Percentiles rank a stretch among this genome's conserved stretches.
These are phyloP conservation scores for Lichtheimia hyalospora DNA, from an alignment of 371 early-diverging fungal species.

Conservation along the genomic window DNA sequence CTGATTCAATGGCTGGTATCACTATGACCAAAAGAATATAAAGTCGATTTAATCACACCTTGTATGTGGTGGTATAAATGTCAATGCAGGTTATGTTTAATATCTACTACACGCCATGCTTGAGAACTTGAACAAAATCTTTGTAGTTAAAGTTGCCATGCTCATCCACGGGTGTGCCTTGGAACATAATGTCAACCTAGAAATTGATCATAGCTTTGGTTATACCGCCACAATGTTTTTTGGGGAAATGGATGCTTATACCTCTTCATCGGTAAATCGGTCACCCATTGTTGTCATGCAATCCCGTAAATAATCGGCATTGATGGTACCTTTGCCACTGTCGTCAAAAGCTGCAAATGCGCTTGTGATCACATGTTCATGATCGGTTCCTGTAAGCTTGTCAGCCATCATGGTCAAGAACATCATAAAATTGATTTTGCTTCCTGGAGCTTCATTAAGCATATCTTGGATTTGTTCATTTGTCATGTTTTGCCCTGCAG, in stretches of 20 bases:
- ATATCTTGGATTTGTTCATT: slow-evolving; percentile 85
- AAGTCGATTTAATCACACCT: too few species aligned
- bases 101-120: slow-evolving; percentile 82
- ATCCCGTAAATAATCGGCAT: slow-evolving; percentile 79
- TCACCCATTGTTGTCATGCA: slow-evolving; percentile 91
- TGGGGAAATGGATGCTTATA: slow-evolving; percentile 18
- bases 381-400: slow-evolving; percentile 85
- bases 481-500: slow-evolving; percentile 73
- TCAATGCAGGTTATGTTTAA: too few species aligned
- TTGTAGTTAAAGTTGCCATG: slow-evolving; percentile 86
- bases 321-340: slow-evolving; percentile 74
- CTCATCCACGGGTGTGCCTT: slow-evolving; percentile 82
- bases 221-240: too few species aligned
- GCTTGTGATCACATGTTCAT: slow-evolving; percentile 83
- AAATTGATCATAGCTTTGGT: too few species aligned
- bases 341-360: slow-evolving; percentile 93
- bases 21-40: too few species aligned
- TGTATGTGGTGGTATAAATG: too few species aligned
- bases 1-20: too few species aligned
- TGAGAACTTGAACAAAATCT: slow-evolving; percentile 89
- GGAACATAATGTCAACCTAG: slow-evolving; percentile 92
- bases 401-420: slow-evolving; percentile 96
- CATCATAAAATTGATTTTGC: slow-evolving; percentile 86
- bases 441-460: slow-evolving; percentile 86
- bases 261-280: slow-evolving; percentile 89